phyloP scores from a whole-genome alignment of 139 green algal species.

The Chlorella sp. region DNA sequence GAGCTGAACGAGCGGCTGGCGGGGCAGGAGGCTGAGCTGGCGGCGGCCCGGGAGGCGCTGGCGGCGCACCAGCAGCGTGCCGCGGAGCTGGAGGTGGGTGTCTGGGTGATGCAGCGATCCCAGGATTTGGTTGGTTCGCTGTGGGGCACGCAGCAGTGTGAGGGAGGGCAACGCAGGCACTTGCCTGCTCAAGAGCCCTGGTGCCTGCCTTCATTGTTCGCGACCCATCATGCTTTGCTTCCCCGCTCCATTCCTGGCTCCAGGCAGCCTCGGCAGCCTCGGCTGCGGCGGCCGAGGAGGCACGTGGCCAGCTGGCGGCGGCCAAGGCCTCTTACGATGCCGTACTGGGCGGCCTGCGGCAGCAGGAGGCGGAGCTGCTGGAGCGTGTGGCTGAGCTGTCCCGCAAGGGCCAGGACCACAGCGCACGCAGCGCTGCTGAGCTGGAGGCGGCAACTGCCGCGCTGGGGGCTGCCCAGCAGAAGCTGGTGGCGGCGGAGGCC shows the following conservation, averaged over 20 bases:
- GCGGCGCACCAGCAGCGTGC: neutral
- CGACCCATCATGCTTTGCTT: neutral
- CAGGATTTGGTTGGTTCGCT: too few species aligned
- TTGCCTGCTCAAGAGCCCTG: too few species aligned
- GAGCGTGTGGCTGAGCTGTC: neutral
- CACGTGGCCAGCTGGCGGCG: neutral
- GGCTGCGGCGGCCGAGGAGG: neutral
- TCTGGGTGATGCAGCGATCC: too few species aligned
- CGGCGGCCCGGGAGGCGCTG: neutral
- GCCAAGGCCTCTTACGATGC: neutral
- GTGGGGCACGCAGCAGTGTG: too few species aligned
- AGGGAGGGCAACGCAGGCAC: too few species aligned
- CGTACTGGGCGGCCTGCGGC: neutral
- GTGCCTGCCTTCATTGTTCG: neutral
- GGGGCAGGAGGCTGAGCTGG: conserved; percentile 17
- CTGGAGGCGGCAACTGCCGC: neutral
- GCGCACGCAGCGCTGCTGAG: neutral
- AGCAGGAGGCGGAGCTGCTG: conserved; percentile 32
- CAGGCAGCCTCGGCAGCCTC: neutral
- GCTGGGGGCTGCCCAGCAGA: neutral
- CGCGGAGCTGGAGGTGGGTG: conserved; percentile 2
- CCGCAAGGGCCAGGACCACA: neutral
- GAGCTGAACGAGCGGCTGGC: conserved; percentile 27
- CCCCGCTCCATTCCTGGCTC: neutral
- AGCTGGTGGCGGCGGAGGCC: conserved; percentile 12